Base-by-base conservation (phyloP, 441 rosid species). In the Arabidopsis lyrata region DNA sequence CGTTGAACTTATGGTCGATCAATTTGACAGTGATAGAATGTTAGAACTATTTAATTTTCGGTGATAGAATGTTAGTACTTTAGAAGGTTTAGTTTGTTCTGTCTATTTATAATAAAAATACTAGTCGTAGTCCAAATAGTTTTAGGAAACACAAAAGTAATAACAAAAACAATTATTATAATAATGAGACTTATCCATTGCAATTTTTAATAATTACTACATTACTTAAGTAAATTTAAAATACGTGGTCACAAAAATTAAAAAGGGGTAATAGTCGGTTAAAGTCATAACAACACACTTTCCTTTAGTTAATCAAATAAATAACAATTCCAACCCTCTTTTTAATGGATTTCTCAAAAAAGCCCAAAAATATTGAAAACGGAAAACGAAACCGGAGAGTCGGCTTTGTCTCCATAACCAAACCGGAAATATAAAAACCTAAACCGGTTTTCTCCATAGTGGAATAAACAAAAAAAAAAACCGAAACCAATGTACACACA, bases 351-450 rank as follows among this genome's bases (percentile, higher is more conserved):
- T n/a, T 31, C 7, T 3, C 29, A 36, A 69, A 63, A 68, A 63
- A 22, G 4, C 47, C 20, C 31, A 5, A 63, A 69, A 76, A 38
- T 54, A 70, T 16, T 48, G 27, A 47, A 76, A 70, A 11, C 20
- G 0, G 18, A 53, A 55, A 64, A 34, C 39, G 16, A 63, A 63
- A 47, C 67, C 67, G 9, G 32, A 39, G 57, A 57, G 58, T 58
- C 66, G 3, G 64, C 13, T 56, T 24, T 39, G 18, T 70, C 75
- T 48, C 52, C 44, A 55, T 48, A 66, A 77, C 54, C 73, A 77
- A 77, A 72, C 73, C 80, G 77, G 80, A 52, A 65, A 63, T 42
- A 6, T n/a, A 59, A 64, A 76, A 71, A 41, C 41, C 58, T 58
- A 39, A 53, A 66, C 80, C 77, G 73, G 69, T 44, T 66, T 76